A percentile compares a stretch with the other conserved stretches of the same genome.
phyloP scores from a whole-genome alignment of 2,329 filamentous ascomycete genomes.

The Daldinia sp. region DNA sequence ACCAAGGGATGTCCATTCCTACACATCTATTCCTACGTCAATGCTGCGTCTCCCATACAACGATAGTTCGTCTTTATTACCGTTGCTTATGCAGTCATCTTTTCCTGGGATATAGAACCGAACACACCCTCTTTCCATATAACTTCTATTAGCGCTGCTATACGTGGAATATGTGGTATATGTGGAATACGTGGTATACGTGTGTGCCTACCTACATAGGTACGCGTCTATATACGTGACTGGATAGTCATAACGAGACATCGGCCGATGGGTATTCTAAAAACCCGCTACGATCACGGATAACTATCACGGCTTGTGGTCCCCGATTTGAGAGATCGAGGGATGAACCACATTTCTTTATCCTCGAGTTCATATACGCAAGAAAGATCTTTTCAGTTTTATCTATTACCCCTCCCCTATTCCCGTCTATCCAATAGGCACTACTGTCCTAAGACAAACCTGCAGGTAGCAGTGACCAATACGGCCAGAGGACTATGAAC shows the following conservation, averaged over 20 bases:
- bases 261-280: constrained; percentile 23
- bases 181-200: not conserved
- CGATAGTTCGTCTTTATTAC: constrained; percentile 34
- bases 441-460: not conserved
- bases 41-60: constrained; percentile 33
- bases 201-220: not conserved
- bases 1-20: constrained; percentile 6
- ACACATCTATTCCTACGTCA: constrained; percentile 35
- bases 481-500: constrained; percentile 4
- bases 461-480: constrained; percentile 9
- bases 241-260: constrained; percentile 21
- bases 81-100: constrained; percentile 37
- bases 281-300: constrained; percentile 17
- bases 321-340: not conserved
- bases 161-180: not conserved
- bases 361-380: constrained; percentile 8
- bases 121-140: constrained; percentile 18
- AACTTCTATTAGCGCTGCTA: constrained; percentile 9
- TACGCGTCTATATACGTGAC: constrained; percentile 6
- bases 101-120: constrained; percentile 34
- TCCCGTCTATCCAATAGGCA: constrained; percentile 4
- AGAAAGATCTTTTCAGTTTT: not conserved
- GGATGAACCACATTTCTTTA: not conserved
- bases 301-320: constrained; percentile 4
- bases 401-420: constrained; percentile 5